phyloP scores from a whole-genome alignment of 2,329 filamentous ascomycete species.

The Amylocarpus encephaloides region DNA sequence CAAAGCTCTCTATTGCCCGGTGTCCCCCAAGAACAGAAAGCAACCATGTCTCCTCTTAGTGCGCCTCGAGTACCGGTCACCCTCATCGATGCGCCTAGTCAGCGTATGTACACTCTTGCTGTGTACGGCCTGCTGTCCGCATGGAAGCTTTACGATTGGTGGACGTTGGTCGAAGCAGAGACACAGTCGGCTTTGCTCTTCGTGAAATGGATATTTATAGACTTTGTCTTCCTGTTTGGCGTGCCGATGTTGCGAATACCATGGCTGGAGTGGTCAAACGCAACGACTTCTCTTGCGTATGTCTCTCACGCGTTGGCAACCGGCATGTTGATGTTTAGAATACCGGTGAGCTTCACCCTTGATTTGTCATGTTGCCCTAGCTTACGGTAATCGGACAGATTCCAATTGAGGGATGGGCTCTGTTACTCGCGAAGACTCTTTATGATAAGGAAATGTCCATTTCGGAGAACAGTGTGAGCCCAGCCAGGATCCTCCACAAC shows the following conservation, averaged over 20 bases:
- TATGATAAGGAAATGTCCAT: constrained; percentile 92
- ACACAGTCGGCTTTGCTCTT: constrained; percentile 85
- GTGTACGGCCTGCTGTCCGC: constrained; percentile 69
- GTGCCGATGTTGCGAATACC: constrained; percentile 85
- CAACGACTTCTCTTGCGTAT: constrained; percentile 63
- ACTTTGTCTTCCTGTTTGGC: constrained; percentile 80
- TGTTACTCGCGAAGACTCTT: constrained; percentile 69
- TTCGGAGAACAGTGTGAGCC: constrained; percentile 87
- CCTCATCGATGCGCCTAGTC: constrained; percentile 81
- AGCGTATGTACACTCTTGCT: constrained; percentile 80
- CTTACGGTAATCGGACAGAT: constrained; percentile 41
- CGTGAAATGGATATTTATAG: constrained; percentile 86
- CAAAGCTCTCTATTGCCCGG: constrained; percentile 24
- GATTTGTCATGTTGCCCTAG: background rate
- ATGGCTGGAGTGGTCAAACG: constrained; percentile 82
- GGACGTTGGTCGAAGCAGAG: constrained; percentile 70
- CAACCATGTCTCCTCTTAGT: constrained; percentile 16
- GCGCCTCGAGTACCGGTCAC: constrained; percentile 71
- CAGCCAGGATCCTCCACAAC: constrained; percentile 82
- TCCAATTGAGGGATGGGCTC: constrained; percentile 66
- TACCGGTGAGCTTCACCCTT: constrained; percentile 52
- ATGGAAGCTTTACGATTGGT: constrained; percentile 86
- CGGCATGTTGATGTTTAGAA: constrained; percentile 86
- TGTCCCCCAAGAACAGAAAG: constrained; percentile 16
- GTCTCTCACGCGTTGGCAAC: constrained; percentile 66